Evolutionary conservation across 768 basidiomycete genomes (phyloP).

Genomic region (Naematelia encephala): DNA sequence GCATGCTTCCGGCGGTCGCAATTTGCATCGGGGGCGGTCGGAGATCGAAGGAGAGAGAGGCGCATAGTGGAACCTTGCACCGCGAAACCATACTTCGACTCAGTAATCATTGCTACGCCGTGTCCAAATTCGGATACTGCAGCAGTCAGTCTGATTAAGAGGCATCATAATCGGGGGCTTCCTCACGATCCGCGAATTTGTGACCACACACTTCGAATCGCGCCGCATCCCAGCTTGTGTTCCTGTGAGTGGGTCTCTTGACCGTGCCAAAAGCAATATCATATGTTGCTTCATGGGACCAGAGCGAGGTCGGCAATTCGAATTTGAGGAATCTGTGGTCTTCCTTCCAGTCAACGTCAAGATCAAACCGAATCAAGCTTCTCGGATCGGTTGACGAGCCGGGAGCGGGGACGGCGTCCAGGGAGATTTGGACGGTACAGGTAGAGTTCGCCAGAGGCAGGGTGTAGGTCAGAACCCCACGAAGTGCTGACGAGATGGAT

Average conservation of each 20-base stretch:
- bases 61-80: slow-evolving; percentile 71
- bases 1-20: slow-evolving; percentile 55
- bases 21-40: slow-evolving; percentile 59
- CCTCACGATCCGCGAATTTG: slow-evolving; percentile 55
- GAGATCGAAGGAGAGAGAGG: slow-evolving; percentile 79
- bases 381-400: too few species aligned
- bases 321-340: slow-evolving; percentile 50
- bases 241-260: slow-evolving; percentile 85
- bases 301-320: slow-evolving; percentile 78
- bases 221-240: slow-evolving; percentile 64
- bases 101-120: slow-evolving; percentile 84
- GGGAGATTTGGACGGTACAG: slow-evolving; percentile 60
- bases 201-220: slow-evolving; percentile 96
- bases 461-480: too few species aligned
- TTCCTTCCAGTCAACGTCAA: slow-evolving; percentile 49
- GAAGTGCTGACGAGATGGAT: too few species aligned
- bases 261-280: slow-evolving; percentile 87
- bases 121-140: slow-evolving; percentile 67
- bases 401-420: slow-evolving; percentile 68
- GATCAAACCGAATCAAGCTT: slow-evolving; percentile 75
- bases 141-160: background rate
- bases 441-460: background rate
- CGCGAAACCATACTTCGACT: slow-evolving; percentile 83
- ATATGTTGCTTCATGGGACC: slow-evolving; percentile 74
- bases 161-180: background rate